These are phyloP conservation scores for Rubroboletus satanas DNA, from an alignment of 768 basidiomycete genomes.

Conservation along the genomic window DNA sequence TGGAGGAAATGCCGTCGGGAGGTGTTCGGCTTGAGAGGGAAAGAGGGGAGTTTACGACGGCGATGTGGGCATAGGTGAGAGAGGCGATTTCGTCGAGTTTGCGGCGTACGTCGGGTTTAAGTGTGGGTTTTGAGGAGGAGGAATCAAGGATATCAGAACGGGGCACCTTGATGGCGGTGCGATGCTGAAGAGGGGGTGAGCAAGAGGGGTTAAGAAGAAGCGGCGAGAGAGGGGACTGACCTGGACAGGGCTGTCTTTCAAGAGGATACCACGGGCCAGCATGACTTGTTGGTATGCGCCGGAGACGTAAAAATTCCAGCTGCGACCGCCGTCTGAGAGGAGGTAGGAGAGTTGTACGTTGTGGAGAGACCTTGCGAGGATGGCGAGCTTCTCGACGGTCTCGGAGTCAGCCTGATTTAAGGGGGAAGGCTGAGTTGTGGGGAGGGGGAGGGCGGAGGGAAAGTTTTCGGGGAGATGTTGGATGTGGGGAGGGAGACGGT, in stretches of 20 bases:
- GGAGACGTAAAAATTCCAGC: constrained; percentile 88
- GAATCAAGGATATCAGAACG: constrained; percentile 92
- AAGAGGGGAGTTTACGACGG: constrained; percentile 84
- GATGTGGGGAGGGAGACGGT: constrained; percentile 41
- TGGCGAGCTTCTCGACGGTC: constrained; percentile 72
- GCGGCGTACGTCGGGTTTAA: constrained; percentile 79
- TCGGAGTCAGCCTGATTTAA: constrained; percentile 54
- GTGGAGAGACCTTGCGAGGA: constrained; percentile 76
- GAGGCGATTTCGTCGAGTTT: constrained; percentile 93
- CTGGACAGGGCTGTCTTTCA: constrained; percentile 87
- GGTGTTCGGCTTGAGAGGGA: constrained; percentile 72
- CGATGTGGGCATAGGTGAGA: constrained; percentile 89
- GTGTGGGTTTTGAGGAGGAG: constrained; percentile 67
- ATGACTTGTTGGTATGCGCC: constrained; percentile 93
- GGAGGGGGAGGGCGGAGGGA: constrained; percentile 38
- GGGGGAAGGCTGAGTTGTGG: constrained; percentile 30
- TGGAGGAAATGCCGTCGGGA: constrained; percentile 72
- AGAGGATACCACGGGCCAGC: constrained; percentile 79
- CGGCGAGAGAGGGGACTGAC: constrained; percentile 36
- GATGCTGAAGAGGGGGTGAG: constrained; percentile 50
- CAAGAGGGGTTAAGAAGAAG: constrained; percentile 5
- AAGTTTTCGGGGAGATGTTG: constrained; percentile 31
- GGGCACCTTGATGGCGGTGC: constrained; percentile 82
- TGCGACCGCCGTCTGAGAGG: constrained; percentile 58
- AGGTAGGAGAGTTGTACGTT: constrained; percentile 82